A percentile compares a stretch with the other conserved stretches of the same genome.
Evolutionary conservation across 192 early-diverging fungal species (phyloP).

Genomic region (Dissophora globulifera): DNA sequence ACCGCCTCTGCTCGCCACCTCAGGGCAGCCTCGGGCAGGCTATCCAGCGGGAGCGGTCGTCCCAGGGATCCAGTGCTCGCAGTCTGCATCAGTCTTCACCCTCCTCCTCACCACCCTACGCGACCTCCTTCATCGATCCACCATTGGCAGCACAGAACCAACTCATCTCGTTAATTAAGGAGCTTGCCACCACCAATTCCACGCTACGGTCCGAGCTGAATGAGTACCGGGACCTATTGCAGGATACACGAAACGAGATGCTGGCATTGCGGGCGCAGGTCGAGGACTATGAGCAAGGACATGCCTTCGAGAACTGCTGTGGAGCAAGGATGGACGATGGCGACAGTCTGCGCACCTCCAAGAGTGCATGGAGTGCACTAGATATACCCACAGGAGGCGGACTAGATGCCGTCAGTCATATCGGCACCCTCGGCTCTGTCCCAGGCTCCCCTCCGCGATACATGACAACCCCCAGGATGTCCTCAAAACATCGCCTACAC

Average conservation of each 20-base stretch:
- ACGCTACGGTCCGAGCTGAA: slow-evolving; percentile 58
- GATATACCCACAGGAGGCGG: slow-evolving; percentile 25
- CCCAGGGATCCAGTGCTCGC: slow-evolving; percentile 12
- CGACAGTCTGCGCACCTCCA: slow-evolving; percentile 22
- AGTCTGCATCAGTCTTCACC: slow-evolving; percentile 33
- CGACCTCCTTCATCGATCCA: slow-evolving; percentile 50
- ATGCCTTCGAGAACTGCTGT: slow-evolving; percentile 33
- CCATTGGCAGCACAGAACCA: slow-evolving; percentile 57
- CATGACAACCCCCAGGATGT: slow-evolving; percentile 19
- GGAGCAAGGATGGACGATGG: slow-evolving; percentile 18
- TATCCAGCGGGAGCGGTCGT: slow-evolving; percentile 23
- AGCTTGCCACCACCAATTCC: slow-evolving; percentile 64
- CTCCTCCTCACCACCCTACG: slow-evolving; percentile 42
- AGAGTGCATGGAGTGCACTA: slow-evolving; percentile 39
- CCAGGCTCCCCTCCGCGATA: slow-evolving; percentile 42
- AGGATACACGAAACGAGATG: slow-evolving; percentile 60
- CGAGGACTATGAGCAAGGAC: slow-evolving; percentile 58
- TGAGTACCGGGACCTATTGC: slow-evolving; percentile 60
- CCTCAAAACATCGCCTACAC: slow-evolving; percentile 11
- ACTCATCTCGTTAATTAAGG: slow-evolving; percentile 64
- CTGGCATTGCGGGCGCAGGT: slow-evolving; percentile 53
- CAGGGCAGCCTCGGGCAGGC: slow-evolving; percentile 20
- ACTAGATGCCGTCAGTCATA: slow-evolving; percentile 46
- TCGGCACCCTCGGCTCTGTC: slow-evolving; percentile 43
- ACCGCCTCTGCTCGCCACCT: slow-evolving; percentile 39